Base-by-base conservation (phyloP, 352 stramenopile genomes). In the Globisporangium canariense region DNA sequence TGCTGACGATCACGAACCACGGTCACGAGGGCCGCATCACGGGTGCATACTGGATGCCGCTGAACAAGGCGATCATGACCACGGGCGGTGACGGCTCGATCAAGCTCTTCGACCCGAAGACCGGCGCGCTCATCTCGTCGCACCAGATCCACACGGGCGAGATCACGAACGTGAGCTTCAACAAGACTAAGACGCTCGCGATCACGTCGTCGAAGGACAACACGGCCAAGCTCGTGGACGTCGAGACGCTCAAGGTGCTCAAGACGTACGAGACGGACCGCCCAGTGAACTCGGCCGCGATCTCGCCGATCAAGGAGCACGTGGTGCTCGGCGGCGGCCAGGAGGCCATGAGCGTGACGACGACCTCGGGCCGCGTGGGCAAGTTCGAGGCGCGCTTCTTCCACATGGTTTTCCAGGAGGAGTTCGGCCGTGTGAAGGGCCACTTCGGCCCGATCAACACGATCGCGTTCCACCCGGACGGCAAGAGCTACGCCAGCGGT, bases 401-500 rank as follows among this genome's bases (percentile, higher is more conserved):
- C 83, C 93, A 99, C 79, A 93, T 99, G 76, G 94, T 99, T 11
- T 99, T 98, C 74, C 95, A 98, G 75, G 95, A 99, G 67, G 97
- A 99, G 77, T 99, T 99, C 76, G 98, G 93, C 6, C 89, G 90
- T 61, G 97, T 99, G 41, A 99, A 99, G 83, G 98, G 98, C 61
- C 97, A 99, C 76, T 99, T 99, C 77, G 98, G 98, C 55, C 97
- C 98, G 32, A 99, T 99, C 73, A 99, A 99, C 87, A 98, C 97
- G 51, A 94, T 99, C 53, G 93, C 92, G 58, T 98, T 99, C 75
- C 97, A 98, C 76, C 98, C 98, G 6, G 96, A 99, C 74, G 98
- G 98, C 68, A 97, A 94, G 75, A 98, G 93, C 79, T 99, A 98
- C 88, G 96, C 96, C n/a, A 99, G 92, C 67, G 98, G 98, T 46